Base-by-base conservation (phyloP, 2,329 filamentous ascomycete species). In the Neofusicoccum laricinum region DNA sequence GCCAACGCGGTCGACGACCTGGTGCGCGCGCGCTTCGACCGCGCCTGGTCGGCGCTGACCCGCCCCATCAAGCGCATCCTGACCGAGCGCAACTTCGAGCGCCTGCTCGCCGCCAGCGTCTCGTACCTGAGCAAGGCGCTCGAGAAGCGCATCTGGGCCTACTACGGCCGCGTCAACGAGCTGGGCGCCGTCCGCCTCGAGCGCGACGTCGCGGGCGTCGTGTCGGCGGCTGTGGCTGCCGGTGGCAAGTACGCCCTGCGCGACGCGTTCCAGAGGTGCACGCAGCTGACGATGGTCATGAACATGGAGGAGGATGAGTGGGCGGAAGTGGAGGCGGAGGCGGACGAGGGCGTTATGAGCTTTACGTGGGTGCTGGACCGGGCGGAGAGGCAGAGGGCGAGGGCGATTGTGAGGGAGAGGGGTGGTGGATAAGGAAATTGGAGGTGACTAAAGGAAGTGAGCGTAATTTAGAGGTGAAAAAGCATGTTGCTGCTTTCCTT, bases 261-360 rank as follows among this genome's bases (percentile, higher is more conserved):
- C 36, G 93, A 96, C 72, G 78, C 85, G 2, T 97, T 97, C 79
- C 83, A 85, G 32, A 86, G 88, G 71, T 91, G 90, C 65, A 84
- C 85, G 65, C 92, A 97, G 82, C 89, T 97, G 70, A 86, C 90
- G 64, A 87, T 96, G 82, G 87, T 97, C 15, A 88, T 94, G 74
- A 94, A 93, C 70, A 96, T 97, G 92, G 93, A 97, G 74, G 91
- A 95, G 38, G 93, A 97, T 65, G 94, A 97, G 77, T 97, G 93
- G 91, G 91, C 94, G 53, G 92, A 95, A 76, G 77, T 93, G 43
- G 75, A 78, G 43, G 72, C 77, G 6, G 78, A 83, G 45, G 77
- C 81, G 36, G 82, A 80, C 40, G 78, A 74, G 1, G 78, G 79
- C 55, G 73, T 72, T 32, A 75, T 75, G 12, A 90, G 86, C 11